phyloP scores from a whole-genome alignment of 2,329 filamentous ascomycete genomes.

The Penicillium occitanis region DNA sequence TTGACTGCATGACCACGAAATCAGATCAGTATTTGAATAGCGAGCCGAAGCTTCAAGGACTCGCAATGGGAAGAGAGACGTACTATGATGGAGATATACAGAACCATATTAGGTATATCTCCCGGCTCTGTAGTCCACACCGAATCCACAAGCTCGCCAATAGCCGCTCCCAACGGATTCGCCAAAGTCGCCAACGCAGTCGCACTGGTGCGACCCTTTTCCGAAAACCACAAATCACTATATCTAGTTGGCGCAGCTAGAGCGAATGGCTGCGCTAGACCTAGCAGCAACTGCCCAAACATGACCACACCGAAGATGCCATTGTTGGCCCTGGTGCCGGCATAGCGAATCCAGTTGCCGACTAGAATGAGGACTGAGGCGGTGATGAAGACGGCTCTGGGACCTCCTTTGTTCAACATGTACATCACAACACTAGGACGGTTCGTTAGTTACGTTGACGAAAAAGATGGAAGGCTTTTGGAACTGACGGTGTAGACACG shows the following conservation, averaged over 20 bases:
- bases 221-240: slow-evolving; percentile 92
- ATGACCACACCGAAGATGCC: slow-evolving; percentile 75
- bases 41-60: background rate
- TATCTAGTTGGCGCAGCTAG: slow-evolving; percentile 86
- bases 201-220: slow-evolving; percentile 76
- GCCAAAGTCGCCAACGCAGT: slow-evolving; percentile 82
- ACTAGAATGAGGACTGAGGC: slow-evolving; percentile 71
- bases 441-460: background rate
- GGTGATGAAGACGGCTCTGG: slow-evolving; percentile 72
- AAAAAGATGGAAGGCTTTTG: background rate
- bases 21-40: background rate
- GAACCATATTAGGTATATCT: slow-evolving; percentile 76
- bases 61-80: slow-evolving; percentile 33
- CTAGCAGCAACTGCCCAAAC: slow-evolving; percentile 88
- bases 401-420: slow-evolving; percentile 72
- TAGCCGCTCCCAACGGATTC: slow-evolving; percentile 84
- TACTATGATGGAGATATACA: slow-evolving; percentile 82
- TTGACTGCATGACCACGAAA: slow-evolving; percentile 48
- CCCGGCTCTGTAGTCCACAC: slow-evolving; percentile 64
- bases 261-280: slow-evolving; percentile 88
- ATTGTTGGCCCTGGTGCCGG: slow-evolving; percentile 58
- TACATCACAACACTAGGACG: slow-evolving; percentile 62
- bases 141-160: slow-evolving; percentile 84
- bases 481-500: slow-evolving; percentile 62
- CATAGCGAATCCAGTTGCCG: slow-evolving; percentile 92